phyloP scores from a whole-genome alignment of 129 eudicot species.

The Lonicera japonica region DNA sequence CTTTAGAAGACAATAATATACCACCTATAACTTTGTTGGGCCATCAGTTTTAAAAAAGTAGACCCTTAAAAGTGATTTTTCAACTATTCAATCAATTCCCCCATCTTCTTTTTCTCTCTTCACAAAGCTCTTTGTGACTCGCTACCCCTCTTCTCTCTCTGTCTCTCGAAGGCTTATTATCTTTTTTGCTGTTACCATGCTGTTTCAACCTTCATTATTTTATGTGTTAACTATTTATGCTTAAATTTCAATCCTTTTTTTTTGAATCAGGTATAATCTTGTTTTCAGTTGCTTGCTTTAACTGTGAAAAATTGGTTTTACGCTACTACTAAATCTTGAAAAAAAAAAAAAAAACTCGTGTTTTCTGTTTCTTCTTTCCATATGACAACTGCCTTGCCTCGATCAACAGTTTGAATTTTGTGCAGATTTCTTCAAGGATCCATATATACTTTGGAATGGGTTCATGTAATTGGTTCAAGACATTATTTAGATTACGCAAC shows the following conservation, averaged over 20 bases:
- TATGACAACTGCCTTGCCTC: background rate
- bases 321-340: too few relatives aligned
- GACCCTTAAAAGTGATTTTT: background rate
- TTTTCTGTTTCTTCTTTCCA: too few relatives aligned
- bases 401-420: too few relatives aligned
- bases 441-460: constrained; percentile 18
- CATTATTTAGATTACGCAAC: constrained; percentile 22
- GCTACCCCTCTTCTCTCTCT: constrained; percentile 17
- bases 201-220: too few relatives aligned
- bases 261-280: too few relatives aligned
- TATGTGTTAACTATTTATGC: too few relatives aligned
- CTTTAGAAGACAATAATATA: background rate
- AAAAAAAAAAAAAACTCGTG: too few relatives aligned
- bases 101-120: background rate
- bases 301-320: too few relatives aligned
- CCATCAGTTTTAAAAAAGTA: background rate
- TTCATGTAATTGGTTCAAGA: constrained; percentile 42
- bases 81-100: background rate
- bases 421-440: background rate
- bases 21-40: constrained; percentile 6
- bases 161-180: background rate
- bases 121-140: constrained; percentile 7
- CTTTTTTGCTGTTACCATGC: constrained; percentile 1
- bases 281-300: too few relatives aligned
- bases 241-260: too few relatives aligned